Evolutionary conservation across 345 rosid genomes (phyloP), one percentile per base, ranked within the genome.

Genomic region (Nephelium lappaceum): DNA sequence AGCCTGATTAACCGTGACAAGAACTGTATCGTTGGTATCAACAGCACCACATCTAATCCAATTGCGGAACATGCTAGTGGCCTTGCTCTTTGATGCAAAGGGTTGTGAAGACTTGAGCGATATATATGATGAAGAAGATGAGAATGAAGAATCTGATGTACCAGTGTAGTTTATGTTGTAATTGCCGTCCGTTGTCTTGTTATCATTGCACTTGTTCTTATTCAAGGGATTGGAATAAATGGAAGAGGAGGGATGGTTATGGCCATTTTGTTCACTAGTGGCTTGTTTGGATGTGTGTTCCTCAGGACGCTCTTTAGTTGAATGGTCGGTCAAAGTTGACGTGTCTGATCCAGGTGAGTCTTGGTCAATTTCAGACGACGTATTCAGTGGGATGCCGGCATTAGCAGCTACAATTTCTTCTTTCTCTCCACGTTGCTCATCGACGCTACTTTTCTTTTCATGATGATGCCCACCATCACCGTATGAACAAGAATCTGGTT

Each of bases 41-140:
- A 71, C 81, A 58, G 88, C 86, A 7, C 94, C 87, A 41, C 98
- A 91, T 31, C 75, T 84, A 55, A 89, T 78, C 71, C 88, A 81
- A 74, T 74, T 88, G 41, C 93, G 72, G 23, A 91, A 67, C 83
- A 84, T 81, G 38, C 0, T 60, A 21, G 64, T 19, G 82, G 78
- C 83, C 82, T 86, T 85, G 49, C 84, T 78, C 85, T 79, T 86
- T 2, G 64, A 19, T 53, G 77, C 24, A 36, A 69, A 77, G 45
- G 82, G 24, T 49, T 60, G 64, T 60, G 64, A 60, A 43, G 83
- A 61, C 39, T 67, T 55, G 10, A 83, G 51, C n/a, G 77, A 73
- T 10, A 60, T 9, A 19, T 19, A 19, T 9, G 82, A 82, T 41
- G 67, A 51, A 61, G 87, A 85, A 39, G 81, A 77, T 55, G 82